Evolutionary conservation across 2,329 filamentous ascomycete species (phyloP), one percentile per base, ranked within the genome.

Genomic region (Colletotrichum sp.): DNA sequence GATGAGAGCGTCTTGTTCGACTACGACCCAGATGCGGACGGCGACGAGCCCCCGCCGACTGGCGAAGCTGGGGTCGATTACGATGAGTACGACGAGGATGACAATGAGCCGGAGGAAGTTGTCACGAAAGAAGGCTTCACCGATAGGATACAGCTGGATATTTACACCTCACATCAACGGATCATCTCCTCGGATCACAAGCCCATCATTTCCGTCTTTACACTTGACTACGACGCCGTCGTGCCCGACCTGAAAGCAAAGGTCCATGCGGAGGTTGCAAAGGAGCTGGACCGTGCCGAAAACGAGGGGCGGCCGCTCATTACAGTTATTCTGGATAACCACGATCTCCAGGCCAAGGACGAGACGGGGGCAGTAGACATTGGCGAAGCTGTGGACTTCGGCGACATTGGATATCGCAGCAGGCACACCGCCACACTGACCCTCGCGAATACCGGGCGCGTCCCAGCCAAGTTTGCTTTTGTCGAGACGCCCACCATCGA

Each of bases 161-260:
- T 94, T 72, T 99, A 99, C 81, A 91, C 92, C 0, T 96, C 96
- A 1, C 95, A 98, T 79, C 97, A 98, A 82, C 90, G 94, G 21
- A 93, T 99, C 29, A 90, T 94, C 18, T 98, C 96, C 1, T 98
- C 96, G 0, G 97, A 99, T 78, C 97, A 99, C 83, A 99, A 99
- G 81, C 97, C 97, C 0, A 85, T 99, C 3, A 91, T 93, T 72
- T 95, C 95, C 1, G 86, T 96, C 1, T 98, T 98, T 80, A 93
- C 90, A 0, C 84, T 99, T 9, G 93, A 93, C 58, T 98, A 97
- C 80, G 94, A 98, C 75, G 93, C 94, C 1, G 94, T 98, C 1
- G 92, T 97, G 0, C 94, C 95, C 0, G 93, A 96, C 33, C 85
- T 98, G 31, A 98, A 97, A 81, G 91, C 95, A 2, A 93, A 91